These are phyloP conservation scores for Tricharina praecox DNA, from an alignment of 495 filamentous ascomycete species.

Conservation along the genomic window DNA sequence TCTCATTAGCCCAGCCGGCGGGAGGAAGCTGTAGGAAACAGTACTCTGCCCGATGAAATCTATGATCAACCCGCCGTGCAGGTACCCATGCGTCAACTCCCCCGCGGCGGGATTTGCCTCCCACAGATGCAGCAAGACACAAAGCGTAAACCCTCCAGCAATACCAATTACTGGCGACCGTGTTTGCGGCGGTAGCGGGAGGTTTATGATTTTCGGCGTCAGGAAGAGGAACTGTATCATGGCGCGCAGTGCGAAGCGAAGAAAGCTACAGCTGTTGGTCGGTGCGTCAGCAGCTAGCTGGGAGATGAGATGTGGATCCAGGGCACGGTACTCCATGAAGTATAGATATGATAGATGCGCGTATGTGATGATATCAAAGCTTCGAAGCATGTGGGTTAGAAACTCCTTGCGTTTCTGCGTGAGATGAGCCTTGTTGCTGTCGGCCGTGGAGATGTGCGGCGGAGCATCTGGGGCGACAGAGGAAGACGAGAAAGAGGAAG, in stretches of 20 bases:
- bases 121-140: conserved; percentile 41
- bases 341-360: conserved; percentile 51
- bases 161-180: conserved; percentile 42
- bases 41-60: conserved; percentile 52
- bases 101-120: conserved; percentile 39
- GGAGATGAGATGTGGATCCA: too few species aligned
- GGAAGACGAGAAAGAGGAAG: conserved; percentile 9
- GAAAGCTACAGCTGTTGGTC: conserved; percentile 42
- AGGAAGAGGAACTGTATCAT: conserved; percentile 47
- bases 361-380: conserved; percentile 50
- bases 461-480: too few species aligned
- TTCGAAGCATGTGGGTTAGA: conserved; percentile 43
- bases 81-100: conserved; percentile 46
- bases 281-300: neutral
- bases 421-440: neutral
- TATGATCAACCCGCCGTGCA: conserved; percentile 53
- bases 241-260: conserved; percentile 42
- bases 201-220: conserved; percentile 41
- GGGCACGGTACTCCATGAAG: conserved; percentile 60
- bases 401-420: conserved; percentile 31
- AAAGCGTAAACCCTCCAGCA: conserved; percentile 40
- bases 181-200: conserved; percentile 38
- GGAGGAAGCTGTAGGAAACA: conserved; percentile 4
- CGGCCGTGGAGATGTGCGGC: too few species aligned
- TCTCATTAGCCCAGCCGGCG: neutral